Conservation (phyloP, 352 stramenopile genomes). For the Globisporangium ultimum region DNA sequence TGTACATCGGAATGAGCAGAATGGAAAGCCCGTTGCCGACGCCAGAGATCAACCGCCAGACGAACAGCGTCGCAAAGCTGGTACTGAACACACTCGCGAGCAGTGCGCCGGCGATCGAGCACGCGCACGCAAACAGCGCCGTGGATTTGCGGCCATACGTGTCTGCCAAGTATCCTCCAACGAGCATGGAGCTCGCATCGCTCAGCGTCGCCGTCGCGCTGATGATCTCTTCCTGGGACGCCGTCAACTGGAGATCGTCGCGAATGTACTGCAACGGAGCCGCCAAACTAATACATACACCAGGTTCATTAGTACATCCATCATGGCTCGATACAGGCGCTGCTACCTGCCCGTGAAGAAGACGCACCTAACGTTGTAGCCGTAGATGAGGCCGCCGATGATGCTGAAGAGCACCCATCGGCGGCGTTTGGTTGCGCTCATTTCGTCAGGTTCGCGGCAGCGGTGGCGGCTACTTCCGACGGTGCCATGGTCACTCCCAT, state of each 20-base stretch:
- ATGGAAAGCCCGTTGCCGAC: slow-evolving; percentile 85
- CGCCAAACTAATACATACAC: slow-evolving; percentile 31
- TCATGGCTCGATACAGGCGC: background rate
- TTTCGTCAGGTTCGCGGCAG: slow-evolving; percentile 15
- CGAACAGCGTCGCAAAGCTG: slow-evolving; percentile 57
- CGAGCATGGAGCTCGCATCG: slow-evolving; percentile 76
- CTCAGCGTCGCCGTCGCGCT: slow-evolving; percentile 79
- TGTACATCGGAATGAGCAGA: slow-evolving; percentile 87
- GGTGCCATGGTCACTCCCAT: background rate
- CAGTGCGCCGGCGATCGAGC: slow-evolving; percentile 66
- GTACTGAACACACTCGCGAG: slow-evolving; percentile 47
- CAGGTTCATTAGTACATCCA: background rate
- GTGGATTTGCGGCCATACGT: slow-evolving; percentile 66
- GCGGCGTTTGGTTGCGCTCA: slow-evolving; percentile 26
- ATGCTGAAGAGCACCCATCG: slow-evolving; percentile 80
- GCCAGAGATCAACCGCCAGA: slow-evolving; percentile 69
- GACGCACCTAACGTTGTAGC: slow-evolving; percentile 74
- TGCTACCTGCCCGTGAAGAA: background rate
- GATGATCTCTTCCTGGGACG: slow-evolving; percentile 65
- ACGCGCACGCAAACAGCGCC: slow-evolving; percentile 68
- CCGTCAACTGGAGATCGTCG: slow-evolving; percentile 62
- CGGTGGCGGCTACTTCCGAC: slow-evolving; percentile 12
- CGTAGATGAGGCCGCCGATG: slow-evolving; percentile 83
- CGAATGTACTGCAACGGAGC: slow-evolving; percentile 81
- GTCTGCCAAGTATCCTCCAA: slow-evolving; percentile 69